Evolutionary conservation across 2,329 filamentous ascomycete species (phyloP), one percentile per base, ranked within the genome.

Genomic region (Arthrobotrys entomopaga): DNA sequence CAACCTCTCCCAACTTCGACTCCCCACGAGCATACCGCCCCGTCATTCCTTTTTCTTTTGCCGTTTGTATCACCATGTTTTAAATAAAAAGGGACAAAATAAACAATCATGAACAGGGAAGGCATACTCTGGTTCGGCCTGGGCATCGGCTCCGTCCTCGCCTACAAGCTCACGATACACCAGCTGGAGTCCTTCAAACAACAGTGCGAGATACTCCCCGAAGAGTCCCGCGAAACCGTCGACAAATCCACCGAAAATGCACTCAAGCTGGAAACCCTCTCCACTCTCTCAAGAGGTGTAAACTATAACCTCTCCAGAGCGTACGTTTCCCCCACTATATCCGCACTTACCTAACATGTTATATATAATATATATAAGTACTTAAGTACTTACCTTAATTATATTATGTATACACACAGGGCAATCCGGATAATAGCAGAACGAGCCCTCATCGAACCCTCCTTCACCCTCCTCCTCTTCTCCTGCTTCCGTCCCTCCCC

Each of bases 401-500:
- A n/a, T n/a, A n/a, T n/a, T n/a, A n/a, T n/a, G n/a, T n/a, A n/a
- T n/a, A n/a, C n/a, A n/a, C n/a, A 26, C 49, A 75, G 71, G 40
- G 63, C 71, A 20, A 64, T 75, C 43, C 71, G 71, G 2, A 75
- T 75, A 42, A 75, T 75, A 50, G 71, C 71, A 58, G 71, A 75
- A 69, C 57, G 71, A 29, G 71, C 64, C 57, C 56, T 75, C 46
- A 56, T 57, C 7, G 53, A 65, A 29, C 52, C 58, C 13, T 38
- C 38, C 38, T 65, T 75, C 46, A 22, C 43, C 20, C 48, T 52
- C 34, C 63, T 75, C 53, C 65, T 75, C 57, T 52, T 48, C 15
- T 42, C 58, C 20, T 34, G 29, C 29, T 11, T 50, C 42, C 52
- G 59, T 34, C 56, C 60, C 26, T 2, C 46, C 2, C 19, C 26